phyloP scores from a whole-genome alignment of 352 stramenopile species.

The Phytopythium vexans region DNA sequence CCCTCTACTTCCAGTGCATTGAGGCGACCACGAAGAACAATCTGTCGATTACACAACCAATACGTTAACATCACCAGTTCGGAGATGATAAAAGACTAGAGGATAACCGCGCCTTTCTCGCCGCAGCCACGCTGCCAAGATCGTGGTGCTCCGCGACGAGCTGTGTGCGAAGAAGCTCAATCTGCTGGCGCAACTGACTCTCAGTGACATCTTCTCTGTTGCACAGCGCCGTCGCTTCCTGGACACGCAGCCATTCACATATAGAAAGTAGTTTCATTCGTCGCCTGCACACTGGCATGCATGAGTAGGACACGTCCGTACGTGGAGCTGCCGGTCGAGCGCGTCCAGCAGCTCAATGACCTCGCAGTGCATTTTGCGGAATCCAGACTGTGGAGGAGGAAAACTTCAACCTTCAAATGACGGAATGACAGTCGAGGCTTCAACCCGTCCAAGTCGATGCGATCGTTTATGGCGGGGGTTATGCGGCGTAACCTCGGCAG shows the following conservation, averaged over 20 bases:
- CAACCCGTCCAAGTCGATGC: slow-evolving; percentile 12
- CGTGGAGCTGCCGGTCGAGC: slow-evolving; percentile 28
- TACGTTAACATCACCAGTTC: neutral
- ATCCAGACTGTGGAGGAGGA: neutral
- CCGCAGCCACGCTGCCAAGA: neutral
- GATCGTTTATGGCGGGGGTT: slow-evolving; percentile 12
- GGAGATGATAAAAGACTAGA: neutral
- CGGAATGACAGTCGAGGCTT: slow-evolving; percentile 22
- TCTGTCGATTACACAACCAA: neutral
- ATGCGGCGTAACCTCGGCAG: slow-evolving; percentile 3
- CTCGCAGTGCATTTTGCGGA: slow-evolving; percentile 10
- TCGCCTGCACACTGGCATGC: neutral
- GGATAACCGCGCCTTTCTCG: neutral
- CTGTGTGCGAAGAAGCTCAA: slow-evolving; percentile 8
- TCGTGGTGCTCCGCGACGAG: slow-evolving; percentile 2
- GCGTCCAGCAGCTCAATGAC: slow-evolving; percentile 23
- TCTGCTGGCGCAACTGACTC: slow-evolving; percentile 6
- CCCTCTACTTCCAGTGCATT: too few relatives aligned
- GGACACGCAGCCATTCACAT: neutral
- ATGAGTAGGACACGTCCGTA: slow-evolving; percentile 1
- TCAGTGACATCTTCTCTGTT: slow-evolving; percentile 7
- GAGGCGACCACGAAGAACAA: too few relatives aligned
- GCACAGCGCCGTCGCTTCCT: slow-evolving; percentile 10
- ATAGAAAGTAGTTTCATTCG: neutral
- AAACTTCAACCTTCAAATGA: slow-evolving; percentile 19